Conservation (phyloP, 352 stramenopile species). For the Pythium rishiriense region DNA sequence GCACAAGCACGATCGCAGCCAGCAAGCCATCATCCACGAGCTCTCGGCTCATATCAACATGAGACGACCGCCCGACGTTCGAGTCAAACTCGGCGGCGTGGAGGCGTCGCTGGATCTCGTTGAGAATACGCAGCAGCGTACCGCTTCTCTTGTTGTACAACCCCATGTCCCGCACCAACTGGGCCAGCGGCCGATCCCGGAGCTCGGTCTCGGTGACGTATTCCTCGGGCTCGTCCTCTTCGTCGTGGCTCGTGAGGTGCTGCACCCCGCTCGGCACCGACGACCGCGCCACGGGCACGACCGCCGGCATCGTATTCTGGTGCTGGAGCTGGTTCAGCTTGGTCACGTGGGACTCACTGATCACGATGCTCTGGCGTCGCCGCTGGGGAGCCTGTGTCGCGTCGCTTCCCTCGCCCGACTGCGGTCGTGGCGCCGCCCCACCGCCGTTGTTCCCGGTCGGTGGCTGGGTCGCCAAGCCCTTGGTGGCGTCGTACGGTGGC, state of each 20-base stretch:
- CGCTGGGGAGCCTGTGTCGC: background rate
- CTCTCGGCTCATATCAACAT: constrained; percentile 35
- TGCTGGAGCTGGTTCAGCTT: background rate
- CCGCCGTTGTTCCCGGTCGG: background rate
- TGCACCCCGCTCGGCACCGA: background rate
- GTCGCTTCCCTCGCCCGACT: background rate
- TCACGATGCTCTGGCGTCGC: constrained; percentile 9
- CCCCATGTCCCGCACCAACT: constrained; percentile 39
- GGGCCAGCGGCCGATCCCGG: constrained; percentile 8
- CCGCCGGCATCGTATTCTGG: constrained; percentile 5
- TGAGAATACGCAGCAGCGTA: constrained; percentile 38
- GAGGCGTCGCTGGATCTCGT: constrained; percentile 41
- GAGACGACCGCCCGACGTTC: background rate
- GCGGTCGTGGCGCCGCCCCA: too few species aligned
- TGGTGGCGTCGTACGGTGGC: background rate
- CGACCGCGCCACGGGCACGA: background rate
- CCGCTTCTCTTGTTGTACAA: constrained; percentile 38
- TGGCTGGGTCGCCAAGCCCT: background rate
- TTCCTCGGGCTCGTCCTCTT: constrained; percentile 21
- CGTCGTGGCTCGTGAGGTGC: background rate
- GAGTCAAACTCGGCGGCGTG: constrained; percentile 27
- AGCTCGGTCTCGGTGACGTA: constrained; percentile 20
- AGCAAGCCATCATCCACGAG: constrained; percentile 50
- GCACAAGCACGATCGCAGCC: constrained; percentile 33
- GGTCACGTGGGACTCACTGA: background rate